Evolutionary conservation across 1,284 basidiomycete genomes (phyloP), one percentile per base, ranked within the genome.

Genomic region (Coriolopsis trogii): DNA sequence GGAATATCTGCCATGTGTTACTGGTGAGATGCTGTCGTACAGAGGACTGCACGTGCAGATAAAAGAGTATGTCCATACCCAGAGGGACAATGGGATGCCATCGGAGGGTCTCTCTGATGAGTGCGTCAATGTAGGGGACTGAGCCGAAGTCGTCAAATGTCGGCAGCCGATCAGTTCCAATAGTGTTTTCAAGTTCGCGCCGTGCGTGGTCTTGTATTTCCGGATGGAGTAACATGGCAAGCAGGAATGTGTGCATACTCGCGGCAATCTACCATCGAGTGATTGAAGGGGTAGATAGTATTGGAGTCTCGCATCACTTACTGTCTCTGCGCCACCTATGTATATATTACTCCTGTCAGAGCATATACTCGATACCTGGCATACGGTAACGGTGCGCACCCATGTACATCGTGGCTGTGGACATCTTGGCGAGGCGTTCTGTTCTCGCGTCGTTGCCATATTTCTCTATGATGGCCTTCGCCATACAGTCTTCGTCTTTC

Each of bases 31-130:
- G n/a, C n/a, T n/a, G n/a, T n/a, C n/a, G n/a, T n/a, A n/a, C n/a
- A n/a, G n/a, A n/a, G n/a, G n/a, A n/a, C n/a, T n/a, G n/a, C n/a
- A n/a, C n/a, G n/a, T n/a, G n/a, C 16, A 2, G 24, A 16, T 18
- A 8, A 6, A 18, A 26, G 15, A 13, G 16, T 4, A 31, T 30
- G 6, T 21, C 30, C 46, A 3, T 29, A 55, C 53, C 40, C 1
- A 61, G 23, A 16, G 56, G 55, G 0, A 56, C 40, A 16, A 62
- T 50, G 1, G 59, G 56, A 5, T 50, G 29, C 70, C 70, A 72
- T 10, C 70, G 60, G 28, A 72, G 36, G 2, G 65, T 49, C 53
- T 73, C 72, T 41, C 67, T 64, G 15, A 70, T 57, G 13, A 68
- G 41, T 1, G 64, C 67, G 18, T 61, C 51, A 13, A 70, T 51